phyloP scores from a whole-genome alignment of 768 basidiomycete species.

The Sarcomyxa edulis region DNA sequence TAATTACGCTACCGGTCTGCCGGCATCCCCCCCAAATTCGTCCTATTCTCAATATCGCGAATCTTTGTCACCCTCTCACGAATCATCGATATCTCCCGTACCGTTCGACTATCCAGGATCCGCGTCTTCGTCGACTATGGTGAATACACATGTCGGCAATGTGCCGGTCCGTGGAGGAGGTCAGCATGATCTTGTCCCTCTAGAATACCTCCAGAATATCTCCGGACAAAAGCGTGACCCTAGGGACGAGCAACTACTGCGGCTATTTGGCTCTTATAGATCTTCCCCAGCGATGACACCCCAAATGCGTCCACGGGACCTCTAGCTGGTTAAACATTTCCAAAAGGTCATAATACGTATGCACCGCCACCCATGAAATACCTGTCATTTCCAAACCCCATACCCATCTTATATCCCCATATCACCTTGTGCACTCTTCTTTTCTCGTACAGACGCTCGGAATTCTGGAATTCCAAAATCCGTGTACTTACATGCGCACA shows the following conservation, averaged over 20 bases:
- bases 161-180: conserved; percentile 17
- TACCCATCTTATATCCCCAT: no score
- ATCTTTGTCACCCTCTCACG: not conserved
- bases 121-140: not conserved
- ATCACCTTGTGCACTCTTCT: no score
- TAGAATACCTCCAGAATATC: conserved; percentile 54
- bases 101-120: not conserved
- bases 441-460: no score
- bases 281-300: not conserved
- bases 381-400: no score
- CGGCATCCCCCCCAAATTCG: conserved; percentile 17
- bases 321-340: conserved; percentile 1
- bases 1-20: conserved; percentile 19
- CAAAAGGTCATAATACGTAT: no score
- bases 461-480: no score
- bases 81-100: not conserved
- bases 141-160: conserved; percentile 25
- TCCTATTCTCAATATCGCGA: conserved; percentile 1
- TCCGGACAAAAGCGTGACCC: conserved; percentile 56
- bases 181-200: conserved; percentile 56
- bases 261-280: conserved; percentile 42
- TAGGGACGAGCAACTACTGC: conserved; percentile 57
- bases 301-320: conserved; percentile 4
- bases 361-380: no score
- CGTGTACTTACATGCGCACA: no score